Percentiles rank a stretch among this genome's conserved stretches.
Conservation (phyloP, 768 basidiomycete species). For the Lentinula sp. region DNA sequence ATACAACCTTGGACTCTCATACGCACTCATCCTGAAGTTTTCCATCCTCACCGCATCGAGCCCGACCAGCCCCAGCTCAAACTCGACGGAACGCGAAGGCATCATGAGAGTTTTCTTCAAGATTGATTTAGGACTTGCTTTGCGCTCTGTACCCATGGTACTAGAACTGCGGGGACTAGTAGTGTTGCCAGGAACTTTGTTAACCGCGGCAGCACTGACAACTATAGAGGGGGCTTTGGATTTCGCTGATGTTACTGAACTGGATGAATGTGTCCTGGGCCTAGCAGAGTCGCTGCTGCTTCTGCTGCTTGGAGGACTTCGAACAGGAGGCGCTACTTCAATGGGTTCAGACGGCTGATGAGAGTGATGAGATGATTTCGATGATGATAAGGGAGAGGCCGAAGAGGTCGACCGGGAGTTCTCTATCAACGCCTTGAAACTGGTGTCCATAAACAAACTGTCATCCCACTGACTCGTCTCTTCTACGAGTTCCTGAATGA, state of each 20-base stretch:
- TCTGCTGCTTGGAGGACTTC: background rate
- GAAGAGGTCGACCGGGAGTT: conserved; percentile 1
- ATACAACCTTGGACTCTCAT: background rate
- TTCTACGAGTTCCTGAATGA: conserved; percentile 43
- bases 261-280: background rate
- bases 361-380: background rate
- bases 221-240: background rate
- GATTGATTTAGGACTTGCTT: background rate
- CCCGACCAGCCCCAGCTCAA: conserved; percentile 4
- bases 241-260: background rate
- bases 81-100: conserved; percentile 1
- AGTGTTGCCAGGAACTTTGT: background rate
- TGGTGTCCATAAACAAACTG: conserved; percentile 39
- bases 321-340: background rate
- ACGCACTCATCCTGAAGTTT: background rate
- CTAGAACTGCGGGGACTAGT: background rate
- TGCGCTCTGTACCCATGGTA: background rate
- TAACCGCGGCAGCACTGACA: background rate
- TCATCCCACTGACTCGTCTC: conserved; percentile 48
- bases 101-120: background rate
- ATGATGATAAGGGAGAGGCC: background rate
- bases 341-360: background rate
- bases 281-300: background rate
- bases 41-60: conserved; percentile 6
- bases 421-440: conserved; percentile 39